These are phyloP conservation scores for Eutrema yunnanense DNA, from an alignment of 345 rosid species.

Conservation along the genomic window DNA sequence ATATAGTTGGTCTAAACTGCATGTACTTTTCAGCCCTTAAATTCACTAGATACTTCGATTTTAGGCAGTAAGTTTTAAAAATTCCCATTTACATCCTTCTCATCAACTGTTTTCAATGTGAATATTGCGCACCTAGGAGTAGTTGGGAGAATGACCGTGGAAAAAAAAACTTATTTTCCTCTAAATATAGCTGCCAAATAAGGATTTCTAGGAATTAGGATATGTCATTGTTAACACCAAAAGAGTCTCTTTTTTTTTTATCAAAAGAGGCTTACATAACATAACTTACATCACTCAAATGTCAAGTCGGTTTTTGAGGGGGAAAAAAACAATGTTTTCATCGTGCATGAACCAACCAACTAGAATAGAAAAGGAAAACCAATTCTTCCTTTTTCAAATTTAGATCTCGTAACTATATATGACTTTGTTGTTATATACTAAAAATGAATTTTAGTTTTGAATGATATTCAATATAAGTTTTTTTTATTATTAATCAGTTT, in stretches of 20 bases:
- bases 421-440: background rate
- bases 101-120: constrained; percentile 1
- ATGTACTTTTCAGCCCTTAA: background rate
- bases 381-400: background rate
- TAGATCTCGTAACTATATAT: background rate
- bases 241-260: background rate
- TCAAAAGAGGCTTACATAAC: background rate
- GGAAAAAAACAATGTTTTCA: background rate
- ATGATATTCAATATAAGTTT: background rate
- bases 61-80: background rate
- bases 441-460: background rate
- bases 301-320: background rate
- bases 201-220: background rate
- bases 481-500: background rate
- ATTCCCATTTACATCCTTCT: background rate
- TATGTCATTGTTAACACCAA: constrained; percentile 11
- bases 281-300: background rate
- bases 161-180: background rate
- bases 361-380: background rate
- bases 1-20: background rate
- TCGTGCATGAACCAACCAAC: constrained; percentile 14
- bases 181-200: background rate
- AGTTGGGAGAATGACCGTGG: background rate
- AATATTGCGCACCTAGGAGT: background rate
- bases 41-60: background rate